A percentile compares a stretch with the other conserved stretches of the same genome.
These are phyloP conservation scores for Eustoma russellianum DNA, from an alignment of 257 asterid genomes.

Conservation along the genomic window DNA sequence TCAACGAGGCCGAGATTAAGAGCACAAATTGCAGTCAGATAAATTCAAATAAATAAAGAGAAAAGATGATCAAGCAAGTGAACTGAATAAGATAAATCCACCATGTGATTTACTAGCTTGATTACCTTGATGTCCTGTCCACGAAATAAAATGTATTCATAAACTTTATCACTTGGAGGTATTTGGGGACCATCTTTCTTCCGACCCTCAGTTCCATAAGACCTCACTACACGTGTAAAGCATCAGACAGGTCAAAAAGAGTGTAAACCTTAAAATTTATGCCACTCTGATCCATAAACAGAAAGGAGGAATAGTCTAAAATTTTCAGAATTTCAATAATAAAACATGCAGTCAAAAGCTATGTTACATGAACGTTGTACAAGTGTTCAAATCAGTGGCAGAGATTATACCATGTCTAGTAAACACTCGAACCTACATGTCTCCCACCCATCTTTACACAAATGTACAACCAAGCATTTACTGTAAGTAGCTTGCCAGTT, in stretches of 20 bases:
- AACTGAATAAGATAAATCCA: neutral
- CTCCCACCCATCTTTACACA: no score
- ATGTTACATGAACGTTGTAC: no score
- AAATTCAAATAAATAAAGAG: neutral
- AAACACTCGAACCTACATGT: no score
- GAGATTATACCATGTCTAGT: no score
- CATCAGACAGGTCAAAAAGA: neutral
- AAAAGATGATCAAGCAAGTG: neutral
- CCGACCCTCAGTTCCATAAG: slow-evolving; percentile 82
- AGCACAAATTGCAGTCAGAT: neutral
- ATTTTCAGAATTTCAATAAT: no score
- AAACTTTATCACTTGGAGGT: slow-evolving; percentile 60
- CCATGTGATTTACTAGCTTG: neutral
- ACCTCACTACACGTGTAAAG: slow-evolving; percentile 44
- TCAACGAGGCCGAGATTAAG: neutral
- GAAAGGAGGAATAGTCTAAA: neutral
- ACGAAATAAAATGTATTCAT: slow-evolving; percentile 67
- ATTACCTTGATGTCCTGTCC: slow-evolving; percentile 76
- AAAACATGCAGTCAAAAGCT: no score
- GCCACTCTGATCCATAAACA: neutral
- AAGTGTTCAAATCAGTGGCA: no score
- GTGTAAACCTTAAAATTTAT: neutral
- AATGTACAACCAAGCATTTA: no score
- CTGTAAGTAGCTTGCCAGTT: no score
- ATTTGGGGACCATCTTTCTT: slow-evolving; percentile 59